These are phyloP conservation scores for Parafenestella ontariensis DNA, from an alignment of 2,329 filamentous ascomycete genomes.

Conservation along the genomic window DNA sequence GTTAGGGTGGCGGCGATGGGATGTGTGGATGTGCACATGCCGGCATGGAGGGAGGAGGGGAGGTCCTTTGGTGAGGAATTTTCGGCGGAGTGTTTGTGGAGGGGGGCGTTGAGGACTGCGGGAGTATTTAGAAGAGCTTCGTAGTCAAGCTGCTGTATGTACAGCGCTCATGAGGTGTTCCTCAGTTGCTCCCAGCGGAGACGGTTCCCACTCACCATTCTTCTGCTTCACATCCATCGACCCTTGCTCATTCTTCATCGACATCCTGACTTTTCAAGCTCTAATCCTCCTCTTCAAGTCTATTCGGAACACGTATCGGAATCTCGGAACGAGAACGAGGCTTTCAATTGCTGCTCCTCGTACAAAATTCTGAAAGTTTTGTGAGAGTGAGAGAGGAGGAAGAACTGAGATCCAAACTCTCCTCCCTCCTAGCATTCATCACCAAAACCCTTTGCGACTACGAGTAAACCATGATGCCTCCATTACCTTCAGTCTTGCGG, in stretches of 20 bases:
- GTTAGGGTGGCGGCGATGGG: constrained; percentile 64
- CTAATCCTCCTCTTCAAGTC: not conserved
- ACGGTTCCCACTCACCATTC: constrained; percentile 36
- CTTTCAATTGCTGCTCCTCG: too few species aligned
- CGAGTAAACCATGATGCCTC: constrained; percentile 16
- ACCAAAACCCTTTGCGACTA: not conserved
- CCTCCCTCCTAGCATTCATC: too few species aligned
- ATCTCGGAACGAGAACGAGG: too few species aligned
- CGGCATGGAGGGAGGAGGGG: constrained; percentile 15
- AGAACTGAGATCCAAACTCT: too few species aligned
- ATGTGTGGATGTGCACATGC: constrained; percentile 25
- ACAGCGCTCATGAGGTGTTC: too few species aligned
- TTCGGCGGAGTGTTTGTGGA: constrained; percentile 29
- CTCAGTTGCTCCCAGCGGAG: too few species aligned
- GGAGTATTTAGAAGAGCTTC: not conserved
- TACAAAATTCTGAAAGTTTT: too few species aligned
- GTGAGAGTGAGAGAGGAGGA: too few species aligned
- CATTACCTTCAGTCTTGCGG: constrained; percentile 3
- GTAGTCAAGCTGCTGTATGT: not conserved
- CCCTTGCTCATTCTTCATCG: constrained; percentile 28
- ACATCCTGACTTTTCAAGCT: constrained; percentile 13
- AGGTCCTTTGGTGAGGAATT: constrained; percentile 1
- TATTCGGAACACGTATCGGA: not conserved
- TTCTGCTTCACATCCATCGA: constrained; percentile 36
- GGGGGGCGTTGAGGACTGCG: constrained; percentile 33